phyloP scores from a whole-genome alignment of 257 asterid species.

The Galeopsis tetrahit region DNA sequence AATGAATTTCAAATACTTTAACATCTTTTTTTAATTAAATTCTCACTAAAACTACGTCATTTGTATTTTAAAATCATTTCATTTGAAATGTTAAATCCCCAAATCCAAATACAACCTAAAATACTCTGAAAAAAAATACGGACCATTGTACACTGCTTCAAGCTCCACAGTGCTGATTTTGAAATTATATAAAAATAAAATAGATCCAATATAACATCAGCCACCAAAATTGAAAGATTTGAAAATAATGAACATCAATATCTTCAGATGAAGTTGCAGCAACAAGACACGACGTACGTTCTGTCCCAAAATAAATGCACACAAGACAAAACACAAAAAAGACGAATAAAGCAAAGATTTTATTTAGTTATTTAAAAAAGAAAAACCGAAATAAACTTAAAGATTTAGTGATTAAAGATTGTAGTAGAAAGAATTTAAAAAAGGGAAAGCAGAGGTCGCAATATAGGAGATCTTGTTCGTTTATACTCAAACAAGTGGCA shows the following conservation, averaged over 20 bases:
- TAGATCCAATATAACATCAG: background rate
- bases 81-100: too few relatives aligned
- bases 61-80: too few relatives aligned
- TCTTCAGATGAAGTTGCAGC: slow-evolving; percentile 10
- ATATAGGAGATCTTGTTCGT: slow-evolving; percentile 44
- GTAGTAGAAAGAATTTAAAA: slow-evolving; percentile 22
- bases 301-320: background rate
- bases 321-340: slow-evolving; percentile 1
- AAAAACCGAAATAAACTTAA: background rate
- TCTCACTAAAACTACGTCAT: too few relatives aligned
- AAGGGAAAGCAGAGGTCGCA: slow-evolving; percentile 39
- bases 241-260: background rate
- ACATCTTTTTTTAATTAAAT: too few relatives aligned
- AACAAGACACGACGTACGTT: slow-evolving; percentile 8
- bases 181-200: slow-evolving; percentile 5
- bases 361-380: background rate
- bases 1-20: too few relatives aligned
- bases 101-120: too few relatives aligned
- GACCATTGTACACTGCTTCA: too few relatives aligned
- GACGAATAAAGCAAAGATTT: background rate
- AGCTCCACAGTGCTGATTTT: too few relatives aligned
- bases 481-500: slow-evolving; percentile 37
- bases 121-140: too few relatives aligned
- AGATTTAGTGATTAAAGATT: slow-evolving; percentile 27
- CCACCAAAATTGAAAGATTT: background rate